Conservation (phyloP, 2,329 filamentous ascomycete genomes). For the Diaporthe helianthi region DNA sequence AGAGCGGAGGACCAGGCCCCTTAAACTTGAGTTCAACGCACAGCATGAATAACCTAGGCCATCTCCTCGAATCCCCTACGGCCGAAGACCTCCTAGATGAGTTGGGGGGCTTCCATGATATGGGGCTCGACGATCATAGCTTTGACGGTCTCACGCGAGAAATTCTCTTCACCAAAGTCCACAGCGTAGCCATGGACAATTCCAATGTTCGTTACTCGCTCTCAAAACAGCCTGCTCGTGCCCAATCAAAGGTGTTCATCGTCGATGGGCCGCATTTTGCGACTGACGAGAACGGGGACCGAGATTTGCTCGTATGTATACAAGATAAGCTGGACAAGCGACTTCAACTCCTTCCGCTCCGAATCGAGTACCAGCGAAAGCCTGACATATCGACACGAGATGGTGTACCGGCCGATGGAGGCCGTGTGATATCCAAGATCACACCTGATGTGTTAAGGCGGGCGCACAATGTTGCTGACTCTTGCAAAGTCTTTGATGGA, state of each 20-base stretch:
- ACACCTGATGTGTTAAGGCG: constrained; percentile 60
- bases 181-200: constrained; percentile 69
- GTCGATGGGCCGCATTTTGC: constrained; percentile 65
- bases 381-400: constrained; percentile 39
- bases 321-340: constrained; percentile 73
- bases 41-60: constrained; percentile 65
- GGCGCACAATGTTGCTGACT: constrained; percentile 74
- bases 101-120: constrained; percentile 73
- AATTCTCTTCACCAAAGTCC: constrained; percentile 74
- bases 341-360: constrained; percentile 71
- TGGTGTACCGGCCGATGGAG: constrained; percentile 37
- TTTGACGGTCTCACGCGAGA: constrained; percentile 76
- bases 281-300: constrained; percentile 59
- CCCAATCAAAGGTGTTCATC: constrained; percentile 71
- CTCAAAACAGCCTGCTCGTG: constrained; percentile 58
- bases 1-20: constrained; percentile 54
- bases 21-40: constrained; percentile 37
- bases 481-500: constrained; percentile 74
- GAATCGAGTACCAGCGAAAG: constrained; percentile 55
- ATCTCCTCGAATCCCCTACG: constrained; percentile 50
- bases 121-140: constrained; percentile 75
- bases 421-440: constrained; percentile 47
- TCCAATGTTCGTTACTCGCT: constrained; percentile 67
- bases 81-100: constrained; percentile 75
- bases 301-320: constrained; percentile 70